phyloP scores from a whole-genome alignment of 768 basidiomycete genomes.

The Cyclocybe cylindracea region DNA sequence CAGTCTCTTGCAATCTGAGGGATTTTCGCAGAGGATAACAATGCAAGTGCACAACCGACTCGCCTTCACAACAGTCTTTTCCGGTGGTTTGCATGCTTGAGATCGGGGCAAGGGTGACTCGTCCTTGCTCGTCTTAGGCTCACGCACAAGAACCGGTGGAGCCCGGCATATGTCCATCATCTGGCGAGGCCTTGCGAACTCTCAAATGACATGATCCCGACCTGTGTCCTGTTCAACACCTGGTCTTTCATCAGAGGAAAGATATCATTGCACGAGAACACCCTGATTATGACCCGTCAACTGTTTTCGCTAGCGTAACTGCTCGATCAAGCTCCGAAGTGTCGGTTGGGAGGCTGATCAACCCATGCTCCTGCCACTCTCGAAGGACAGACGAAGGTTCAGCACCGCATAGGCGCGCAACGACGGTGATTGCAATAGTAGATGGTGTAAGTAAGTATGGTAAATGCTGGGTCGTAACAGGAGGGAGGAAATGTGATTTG shows the following conservation, averaged over 20 bases:
- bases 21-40: too few relatives aligned
- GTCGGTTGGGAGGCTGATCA: too few relatives aligned
- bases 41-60: too few relatives aligned
- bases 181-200: constrained; percentile 5
- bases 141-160: neutral
- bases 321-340: neutral
- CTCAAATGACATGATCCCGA: constrained; percentile 6
- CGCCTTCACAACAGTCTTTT: too few relatives aligned
- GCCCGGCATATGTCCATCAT: constrained; percentile 17
- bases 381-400: constrained; percentile 2
- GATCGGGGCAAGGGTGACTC: too few relatives aligned
- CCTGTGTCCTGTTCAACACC: constrained; percentile 11
- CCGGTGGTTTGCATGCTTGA: too few relatives aligned
- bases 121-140: neutral
- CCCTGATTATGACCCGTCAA: neutral
- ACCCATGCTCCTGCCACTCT: neutral
- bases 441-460: neutral
- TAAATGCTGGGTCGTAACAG: too few relatives aligned
- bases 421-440: neutral
- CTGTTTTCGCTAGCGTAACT: neutral
- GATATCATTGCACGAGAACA: neutral
- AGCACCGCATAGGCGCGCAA: constrained; percentile 6
- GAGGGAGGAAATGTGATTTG: neutral
- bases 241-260: neutral
- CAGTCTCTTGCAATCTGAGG: too few relatives aligned